These are phyloP conservation scores for Fusarium neocosmosporiellum DNA, from an alignment of 2,329 filamentous ascomycete species.

Conservation along the genomic window DNA sequence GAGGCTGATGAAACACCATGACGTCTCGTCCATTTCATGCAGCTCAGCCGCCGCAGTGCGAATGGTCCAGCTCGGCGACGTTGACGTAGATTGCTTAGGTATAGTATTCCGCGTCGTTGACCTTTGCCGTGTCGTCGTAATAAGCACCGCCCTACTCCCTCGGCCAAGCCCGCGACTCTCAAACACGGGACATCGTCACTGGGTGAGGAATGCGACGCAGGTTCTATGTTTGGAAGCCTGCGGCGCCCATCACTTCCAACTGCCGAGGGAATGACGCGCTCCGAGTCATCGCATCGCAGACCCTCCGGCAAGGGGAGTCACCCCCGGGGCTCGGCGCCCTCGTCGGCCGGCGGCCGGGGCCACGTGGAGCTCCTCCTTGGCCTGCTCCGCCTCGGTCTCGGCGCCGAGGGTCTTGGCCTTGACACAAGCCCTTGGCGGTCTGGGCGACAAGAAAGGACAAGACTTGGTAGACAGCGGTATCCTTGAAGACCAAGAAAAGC, in stretches of 20 bases:
- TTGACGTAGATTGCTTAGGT: background rate
- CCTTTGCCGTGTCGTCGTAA: conserved; percentile 2
- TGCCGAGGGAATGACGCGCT: background rate
- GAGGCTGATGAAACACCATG: conserved; percentile 3
- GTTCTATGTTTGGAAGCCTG: background rate
- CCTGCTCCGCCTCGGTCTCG: conserved; percentile 2
- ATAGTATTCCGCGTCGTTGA: background rate
- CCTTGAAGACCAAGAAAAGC: background rate
- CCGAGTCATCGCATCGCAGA: background rate
- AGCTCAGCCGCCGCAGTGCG: background rate
- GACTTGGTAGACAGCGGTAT: background rate
- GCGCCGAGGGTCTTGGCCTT: conserved; percentile 6
- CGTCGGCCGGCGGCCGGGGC: background rate
- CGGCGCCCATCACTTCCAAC: background rate
- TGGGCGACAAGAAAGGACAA: conserved; percentile 6
- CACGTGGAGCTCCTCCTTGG: conserved; percentile 2
- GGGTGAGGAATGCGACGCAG: background rate
- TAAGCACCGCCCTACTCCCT: conserved; percentile 1
- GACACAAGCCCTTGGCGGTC: conserved; percentile 3
- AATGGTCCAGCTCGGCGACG: background rate
- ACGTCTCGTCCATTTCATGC: conserved; percentile 1
- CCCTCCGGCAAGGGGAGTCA: conserved; percentile 15
- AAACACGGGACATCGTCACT: background rate
- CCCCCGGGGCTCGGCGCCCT: conserved; percentile 25
- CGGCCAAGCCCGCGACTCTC: background rate